phyloP scores from a whole-genome alignment of 2,329 filamentous ascomycete species.

The Penicillium sp. region DNA sequence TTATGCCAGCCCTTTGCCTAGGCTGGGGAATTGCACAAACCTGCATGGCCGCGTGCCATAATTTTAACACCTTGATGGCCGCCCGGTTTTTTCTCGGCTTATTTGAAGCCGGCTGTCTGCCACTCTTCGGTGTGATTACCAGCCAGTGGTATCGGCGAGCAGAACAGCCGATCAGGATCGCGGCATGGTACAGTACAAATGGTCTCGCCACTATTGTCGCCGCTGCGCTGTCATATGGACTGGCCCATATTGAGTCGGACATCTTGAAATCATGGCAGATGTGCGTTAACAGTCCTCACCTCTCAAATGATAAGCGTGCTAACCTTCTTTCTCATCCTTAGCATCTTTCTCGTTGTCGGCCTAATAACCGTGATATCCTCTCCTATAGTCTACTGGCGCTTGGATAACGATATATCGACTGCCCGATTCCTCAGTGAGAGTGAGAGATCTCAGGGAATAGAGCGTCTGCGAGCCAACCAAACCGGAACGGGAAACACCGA shows the following conservation, averaged over 20 bases:
- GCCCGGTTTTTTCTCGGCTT: conserved; percentile 57
- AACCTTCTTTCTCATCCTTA: conserved; percentile 13
- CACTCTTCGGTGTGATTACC: conserved; percentile 49
- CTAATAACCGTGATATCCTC: conserved; percentile 61
- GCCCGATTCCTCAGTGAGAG: conserved; percentile 51
- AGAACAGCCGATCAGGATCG: conserved; percentile 65
- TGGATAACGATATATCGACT: conserved; percentile 60
- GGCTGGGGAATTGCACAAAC: conserved; percentile 54
- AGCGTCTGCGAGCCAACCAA: conserved; percentile 54
- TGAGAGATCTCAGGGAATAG: conserved; percentile 51
- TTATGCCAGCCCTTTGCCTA: conserved; percentile 55
- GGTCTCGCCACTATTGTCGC: conserved; percentile 61
- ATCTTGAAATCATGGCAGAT: conserved; percentile 55
- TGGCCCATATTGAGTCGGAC: conserved; percentile 55
- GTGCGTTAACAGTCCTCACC: conserved; percentile 24
- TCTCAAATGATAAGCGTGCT: background rate
- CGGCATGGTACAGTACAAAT: conserved; percentile 68
- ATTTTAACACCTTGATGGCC: conserved; percentile 49
- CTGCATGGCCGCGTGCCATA: conserved; percentile 51
- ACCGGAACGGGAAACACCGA: conserved; percentile 50
- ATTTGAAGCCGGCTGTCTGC: conserved; percentile 55
- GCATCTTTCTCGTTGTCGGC: conserved; percentile 64
- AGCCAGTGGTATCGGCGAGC: conserved; percentile 51
- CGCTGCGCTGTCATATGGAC: conserved; percentile 57
- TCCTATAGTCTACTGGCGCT: conserved; percentile 60